Percentiles rank a stretch among this genome's conserved stretches.
These are phyloP conservation scores for Cyberlindnera xylosilytica DNA, from an alignment of 805 yeast genomes.

Conservation along the genomic window DNA sequence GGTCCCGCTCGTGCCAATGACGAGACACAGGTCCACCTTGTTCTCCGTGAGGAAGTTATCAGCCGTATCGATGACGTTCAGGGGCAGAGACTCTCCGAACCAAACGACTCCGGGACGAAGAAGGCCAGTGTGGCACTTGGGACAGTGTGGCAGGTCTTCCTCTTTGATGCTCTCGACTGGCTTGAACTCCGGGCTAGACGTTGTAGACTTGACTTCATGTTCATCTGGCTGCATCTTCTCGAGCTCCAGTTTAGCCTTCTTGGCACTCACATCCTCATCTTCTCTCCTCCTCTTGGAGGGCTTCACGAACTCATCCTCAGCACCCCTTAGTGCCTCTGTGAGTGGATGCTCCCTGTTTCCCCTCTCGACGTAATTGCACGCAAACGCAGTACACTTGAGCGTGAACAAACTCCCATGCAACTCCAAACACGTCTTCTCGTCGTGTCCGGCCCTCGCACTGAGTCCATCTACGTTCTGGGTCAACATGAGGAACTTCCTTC, in stretches of 20 bases:
- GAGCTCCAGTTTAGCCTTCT: conserved; percentile 13
- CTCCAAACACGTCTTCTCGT: conserved; percentile 50
- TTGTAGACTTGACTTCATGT: conserved; percentile 6
- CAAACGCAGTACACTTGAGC: conserved; percentile 70
- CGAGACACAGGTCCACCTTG: conserved; percentile 69
- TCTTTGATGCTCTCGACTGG: conserved; percentile 48
- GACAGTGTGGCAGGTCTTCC: conserved; percentile 69
- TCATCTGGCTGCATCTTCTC: conserved; percentile 3
- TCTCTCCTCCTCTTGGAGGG: conserved; percentile 14
- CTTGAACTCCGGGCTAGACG: conserved; percentile 40
- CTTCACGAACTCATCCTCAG: conserved; percentile 35
- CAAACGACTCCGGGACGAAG: conserved; percentile 90
- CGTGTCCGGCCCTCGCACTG: conserved; percentile 62
- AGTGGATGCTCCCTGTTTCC: conserved; percentile 56
- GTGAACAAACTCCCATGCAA: conserved; percentile 79
- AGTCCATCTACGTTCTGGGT: conserved; percentile 86
- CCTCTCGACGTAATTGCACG: conserved; percentile 60
- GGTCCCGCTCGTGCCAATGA: conserved; percentile 80
- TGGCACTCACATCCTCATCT: conserved; percentile 2
- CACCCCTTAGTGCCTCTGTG: conserved; percentile 46
- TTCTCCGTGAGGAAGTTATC: conserved; percentile 60
- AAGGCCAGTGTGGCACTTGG: conserved; percentile 61
- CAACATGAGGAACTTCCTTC: conserved; percentile 52
- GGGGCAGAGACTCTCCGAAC: conserved; percentile 88
- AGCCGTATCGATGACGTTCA: conserved; percentile 57